phyloP scores from a whole-genome alignment of 2,329 filamentous ascomycete genomes.

The Epichloe bromicola region DNA sequence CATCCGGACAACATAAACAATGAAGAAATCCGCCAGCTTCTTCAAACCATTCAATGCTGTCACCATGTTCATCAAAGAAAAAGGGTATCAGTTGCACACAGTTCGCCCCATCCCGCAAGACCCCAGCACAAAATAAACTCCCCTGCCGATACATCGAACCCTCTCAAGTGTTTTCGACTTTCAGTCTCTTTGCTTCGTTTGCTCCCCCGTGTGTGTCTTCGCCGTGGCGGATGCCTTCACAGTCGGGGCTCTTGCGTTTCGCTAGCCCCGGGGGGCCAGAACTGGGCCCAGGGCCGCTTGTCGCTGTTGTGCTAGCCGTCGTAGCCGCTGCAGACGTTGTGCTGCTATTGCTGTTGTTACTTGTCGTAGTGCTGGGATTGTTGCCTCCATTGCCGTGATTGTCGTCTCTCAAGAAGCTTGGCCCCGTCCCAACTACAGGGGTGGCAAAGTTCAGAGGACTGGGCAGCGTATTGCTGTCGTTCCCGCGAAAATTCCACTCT shows the following conservation, averaged over 20 bases:
- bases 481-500: constrained; percentile 67
- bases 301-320: constrained; percentile 6
- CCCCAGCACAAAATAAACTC: not conserved
- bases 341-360: constrained; percentile 10
- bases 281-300: constrained; percentile 6
- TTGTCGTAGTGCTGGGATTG: constrained; percentile 8
- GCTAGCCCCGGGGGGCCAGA: constrained; percentile 10
- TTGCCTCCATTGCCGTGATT: constrained; percentile 11
- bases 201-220: constrained; percentile 27
- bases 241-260: constrained; percentile 47
- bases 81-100: constrained; percentile 8
- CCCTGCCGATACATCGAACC: not conserved
- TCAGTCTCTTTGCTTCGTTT: constrained; percentile 40
- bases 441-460: constrained; percentile 91
- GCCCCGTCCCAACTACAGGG: constrained; percentile 50
- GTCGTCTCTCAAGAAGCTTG: constrained; percentile 50
- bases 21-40: not conserved
- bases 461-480: constrained; percentile 74
- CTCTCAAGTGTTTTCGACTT: constrained; percentile 28
- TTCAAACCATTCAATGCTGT: not conserved
- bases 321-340: constrained; percentile 8
- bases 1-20: not conserved
- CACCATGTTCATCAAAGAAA: not conserved
- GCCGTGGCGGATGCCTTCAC: constrained; percentile 24
- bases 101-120: not conserved